A percentile compares a stretch with the other conserved stretches of the same genome.
Conservation (phyloP, 2,329 filamentous ascomycete species). For the Aspergillus sojae region DNA sequence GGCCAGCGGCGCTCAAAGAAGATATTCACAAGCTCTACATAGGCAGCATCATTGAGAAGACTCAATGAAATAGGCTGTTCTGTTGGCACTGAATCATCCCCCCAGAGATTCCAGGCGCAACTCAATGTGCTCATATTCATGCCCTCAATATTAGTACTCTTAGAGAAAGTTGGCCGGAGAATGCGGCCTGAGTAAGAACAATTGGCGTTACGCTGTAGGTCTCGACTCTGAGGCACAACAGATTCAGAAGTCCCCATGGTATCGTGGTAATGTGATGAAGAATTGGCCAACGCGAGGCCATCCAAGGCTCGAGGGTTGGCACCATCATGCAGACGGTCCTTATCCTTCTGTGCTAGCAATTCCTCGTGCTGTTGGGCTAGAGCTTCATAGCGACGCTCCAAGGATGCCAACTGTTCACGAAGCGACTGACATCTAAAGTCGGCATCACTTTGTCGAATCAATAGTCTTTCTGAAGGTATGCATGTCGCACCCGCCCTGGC, state of each 20-base stretch:
- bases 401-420: too few relatives aligned
- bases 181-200: too few relatives aligned
- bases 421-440: too few relatives aligned
- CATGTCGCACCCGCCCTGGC: constrained; percentile 1
- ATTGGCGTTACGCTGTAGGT: too few relatives aligned
- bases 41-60: constrained; percentile 3
- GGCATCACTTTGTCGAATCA: too few relatives aligned
- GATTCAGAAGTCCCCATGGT: too few relatives aligned
- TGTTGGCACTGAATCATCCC: constrained; percentile 5
- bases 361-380: too few relatives aligned
- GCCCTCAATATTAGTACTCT: background rate
- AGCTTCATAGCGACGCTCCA: too few relatives aligned
- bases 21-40: constrained; percentile 15
- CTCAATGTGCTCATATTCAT: constrained; percentile 14
- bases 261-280: background rate
- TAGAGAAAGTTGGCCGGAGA: background rate
- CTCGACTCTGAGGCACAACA: too few relatives aligned
- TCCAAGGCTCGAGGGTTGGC: background rate
- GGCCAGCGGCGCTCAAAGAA: constrained; percentile 32
- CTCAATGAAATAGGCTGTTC: background rate
- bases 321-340: background rate
- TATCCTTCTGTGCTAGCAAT: background rate
- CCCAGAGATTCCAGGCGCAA: constrained; percentile 19
- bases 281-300: background rate
- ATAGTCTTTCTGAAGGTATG: constrained; percentile 4